Conservation (phyloP, 2,329 filamentous ascomycete species). For the Penicillium sp. region DNA sequence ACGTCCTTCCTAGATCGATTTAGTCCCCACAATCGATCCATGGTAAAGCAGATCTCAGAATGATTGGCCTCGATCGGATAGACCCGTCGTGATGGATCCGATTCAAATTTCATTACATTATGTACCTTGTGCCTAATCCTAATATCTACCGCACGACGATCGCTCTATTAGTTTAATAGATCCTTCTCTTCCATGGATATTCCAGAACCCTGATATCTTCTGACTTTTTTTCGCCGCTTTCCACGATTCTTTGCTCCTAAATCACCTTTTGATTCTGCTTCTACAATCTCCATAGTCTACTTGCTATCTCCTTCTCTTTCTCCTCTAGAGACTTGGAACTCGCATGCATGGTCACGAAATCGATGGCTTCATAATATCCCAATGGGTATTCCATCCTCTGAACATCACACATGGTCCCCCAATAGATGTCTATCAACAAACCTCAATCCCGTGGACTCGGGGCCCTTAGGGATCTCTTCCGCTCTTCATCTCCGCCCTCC, state of each 20-base stretch:
- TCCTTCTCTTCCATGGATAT: conserved; percentile 16
- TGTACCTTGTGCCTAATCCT: too few relatives aligned
- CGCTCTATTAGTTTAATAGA: conserved; percentile 3
- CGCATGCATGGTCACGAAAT: conserved; percentile 25
- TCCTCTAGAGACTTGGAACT: background rate
- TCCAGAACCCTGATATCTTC: conserved; percentile 17
- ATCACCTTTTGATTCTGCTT: background rate
- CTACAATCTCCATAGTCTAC: background rate
- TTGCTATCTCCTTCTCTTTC: background rate
- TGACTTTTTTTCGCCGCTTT: background rate
- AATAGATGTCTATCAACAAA: conserved; percentile 38
- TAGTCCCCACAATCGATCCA: conserved; percentile 20
- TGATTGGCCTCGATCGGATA: conserved; percentile 26
- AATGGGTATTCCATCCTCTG: conserved; percentile 5
- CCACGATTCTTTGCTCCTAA: background rate
- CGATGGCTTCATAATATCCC: conserved; percentile 16
- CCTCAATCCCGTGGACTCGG: conserved; percentile 32
- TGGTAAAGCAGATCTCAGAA: conserved; percentile 22
- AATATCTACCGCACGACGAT: too few relatives aligned
- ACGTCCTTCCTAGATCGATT: conserved; percentile 21
- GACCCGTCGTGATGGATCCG: conserved; percentile 29
- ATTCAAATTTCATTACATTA: conserved; percentile 13
- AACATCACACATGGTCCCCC: conserved; percentile 29
- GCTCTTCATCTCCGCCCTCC: conserved; percentile 27
- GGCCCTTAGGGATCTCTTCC: conserved; percentile 34